Base-by-base conservation (phyloP, 805 yeast species). In the Candida ortonii region DNA sequence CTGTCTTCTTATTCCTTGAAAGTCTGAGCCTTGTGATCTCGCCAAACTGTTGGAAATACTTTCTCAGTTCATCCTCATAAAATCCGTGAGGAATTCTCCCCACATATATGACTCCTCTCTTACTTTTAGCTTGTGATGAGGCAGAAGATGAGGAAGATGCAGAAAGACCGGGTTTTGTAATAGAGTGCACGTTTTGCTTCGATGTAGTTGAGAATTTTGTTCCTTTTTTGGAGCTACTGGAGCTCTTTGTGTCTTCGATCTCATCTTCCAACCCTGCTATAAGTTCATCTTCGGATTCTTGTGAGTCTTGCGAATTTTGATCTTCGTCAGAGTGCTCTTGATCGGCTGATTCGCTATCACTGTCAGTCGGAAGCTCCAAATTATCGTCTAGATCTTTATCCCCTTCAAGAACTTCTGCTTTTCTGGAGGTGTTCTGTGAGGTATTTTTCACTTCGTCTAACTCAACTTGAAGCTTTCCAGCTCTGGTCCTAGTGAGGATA, bases 11-110 rank as follows among this genome's bases (percentile, higher is more conserved):
- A 67, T 85, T 90, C 57, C 97, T 77, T 27, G 96, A 85, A 34
- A 93, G 63, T 49, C 89, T 78, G 36, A 88, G 71, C 48, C 86
- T 78, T 28, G 77, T 69, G 39, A 93, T 80, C 24, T 75, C 80
- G 43, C 98, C 98, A 64, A 93, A 93, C 65, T 93, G 98, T 30
- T 75, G 63, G 58, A 93, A 90, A 63, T 93, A 93, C 52, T 77
- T 75, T 43, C 73, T 73, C 69, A 83, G 67, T 58, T 84, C 90
- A 24, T 63, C 69, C 62, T 93, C 97, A 51, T 87, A 80, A 66
- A 93, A 87, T 25, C 95, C 96, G 49, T 82, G 80, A 28, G 98
- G 98, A 45, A 93, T 71, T 56, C 97, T 78, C 35, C 97, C 96
- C 22, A 93, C 74, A 60, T 89, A 93, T 35, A 93, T 66, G 34